These are phyloP conservation scores for Fabrea salina DNA, from an alignment of 169 alveolate genomes.

Conservation along the genomic window DNA sequence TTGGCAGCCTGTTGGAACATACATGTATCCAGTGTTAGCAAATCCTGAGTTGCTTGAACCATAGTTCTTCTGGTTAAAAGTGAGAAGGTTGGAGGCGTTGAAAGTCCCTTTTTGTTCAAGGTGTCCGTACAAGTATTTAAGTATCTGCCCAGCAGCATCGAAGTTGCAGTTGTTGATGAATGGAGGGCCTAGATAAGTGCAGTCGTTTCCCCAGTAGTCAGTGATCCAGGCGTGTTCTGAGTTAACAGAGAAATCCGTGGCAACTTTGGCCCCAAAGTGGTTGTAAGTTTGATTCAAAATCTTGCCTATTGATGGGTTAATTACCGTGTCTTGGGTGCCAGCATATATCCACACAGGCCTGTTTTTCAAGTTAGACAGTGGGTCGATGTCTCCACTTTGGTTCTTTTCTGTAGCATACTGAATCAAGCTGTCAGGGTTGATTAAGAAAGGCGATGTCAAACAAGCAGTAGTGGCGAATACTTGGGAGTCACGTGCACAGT, in stretches of 20 bases:
- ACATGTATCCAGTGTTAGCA: slow-evolving; percentile 28
- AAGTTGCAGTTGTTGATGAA: slow-evolving; percentile 37
- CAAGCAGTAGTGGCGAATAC: slow-evolving; percentile 35
- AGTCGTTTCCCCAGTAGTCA: slow-evolving; percentile 29
- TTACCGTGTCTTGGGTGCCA: slow-evolving; percentile 24
- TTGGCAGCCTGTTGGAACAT: slow-evolving; percentile 38
- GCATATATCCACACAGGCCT: neutral
- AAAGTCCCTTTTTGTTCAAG: neutral
- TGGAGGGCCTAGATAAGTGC: slow-evolving; percentile 36
- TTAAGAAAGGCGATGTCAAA: slow-evolving; percentile 25
- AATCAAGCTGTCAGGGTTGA: neutral
- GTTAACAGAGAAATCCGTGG: slow-evolving; percentile 13
- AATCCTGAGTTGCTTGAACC: neutral
- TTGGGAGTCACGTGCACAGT: slow-evolving; percentile 39
- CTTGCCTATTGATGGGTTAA: slow-evolving; percentile 32
- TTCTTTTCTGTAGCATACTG: neutral
- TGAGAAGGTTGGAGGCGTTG: neutral
- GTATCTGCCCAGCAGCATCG: slow-evolving; percentile 29
- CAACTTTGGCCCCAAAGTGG: slow-evolving; percentile 6
- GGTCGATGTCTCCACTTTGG: slow-evolving; percentile 30
- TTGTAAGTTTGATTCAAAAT: slow-evolving; percentile 4
- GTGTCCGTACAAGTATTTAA: neutral
- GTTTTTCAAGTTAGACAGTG: slow-evolving; percentile 15
- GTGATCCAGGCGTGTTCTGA: slow-evolving; percentile 45
- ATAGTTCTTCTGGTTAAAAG: slow-evolving; percentile 14